A percentile compares a stretch with the other conserved stretches of the same genome.
Conservation (phyloP, 352 stramenopile genomes). For the Phytophthora macrochlamydospora region DNA sequence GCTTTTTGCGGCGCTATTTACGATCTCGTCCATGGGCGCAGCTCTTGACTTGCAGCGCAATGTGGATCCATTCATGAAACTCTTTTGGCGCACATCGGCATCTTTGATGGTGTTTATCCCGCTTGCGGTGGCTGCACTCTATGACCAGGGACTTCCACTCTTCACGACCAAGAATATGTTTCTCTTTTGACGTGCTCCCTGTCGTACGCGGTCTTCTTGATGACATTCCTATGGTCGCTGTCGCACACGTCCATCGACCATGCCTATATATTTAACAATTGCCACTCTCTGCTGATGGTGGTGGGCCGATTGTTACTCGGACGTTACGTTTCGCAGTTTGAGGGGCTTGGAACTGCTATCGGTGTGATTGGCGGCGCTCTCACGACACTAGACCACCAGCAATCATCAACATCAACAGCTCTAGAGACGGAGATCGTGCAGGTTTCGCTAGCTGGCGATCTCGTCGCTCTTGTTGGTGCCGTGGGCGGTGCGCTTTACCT, state of each 20-base stretch:
- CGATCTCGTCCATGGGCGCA: conserved; percentile 78
- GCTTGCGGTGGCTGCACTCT: conserved; percentile 54
- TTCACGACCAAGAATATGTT: conserved; percentile 69
- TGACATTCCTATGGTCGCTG: conserved; percentile 83
- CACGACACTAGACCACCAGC: conserved; percentile 69
- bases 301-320: conserved; percentile 62
- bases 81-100: conserved; percentile 83
- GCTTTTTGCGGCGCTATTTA: conserved; percentile 67
- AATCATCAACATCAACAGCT: conserved; percentile 24
- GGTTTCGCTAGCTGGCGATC: conserved; percentile 65
- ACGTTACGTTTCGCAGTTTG: conserved; percentile 72
- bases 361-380: conserved; percentile 79
- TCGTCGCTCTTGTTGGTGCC: conserved; percentile 76
- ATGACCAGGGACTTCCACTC: conserved; percentile 59
- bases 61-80: conserved; percentile 83
- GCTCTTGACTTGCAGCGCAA: conserved; percentile 72
- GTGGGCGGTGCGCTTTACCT: conserved; percentile 80
- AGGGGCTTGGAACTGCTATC: conserved; percentile 75
- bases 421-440: conserved; percentile 33
- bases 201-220: conserved; percentile 78
- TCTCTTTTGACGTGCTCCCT: conserved; percentile 70
- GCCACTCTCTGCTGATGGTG: conserved; percentile 84
- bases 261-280: conserved; percentile 91
- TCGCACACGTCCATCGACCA: conserved; percentile 81
- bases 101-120: conserved; percentile 77